Evolutionary conservation across 2,329 filamentous ascomycete genomes (phyloP).

Genomic region (Colletotrichum tropicicola): DNA sequence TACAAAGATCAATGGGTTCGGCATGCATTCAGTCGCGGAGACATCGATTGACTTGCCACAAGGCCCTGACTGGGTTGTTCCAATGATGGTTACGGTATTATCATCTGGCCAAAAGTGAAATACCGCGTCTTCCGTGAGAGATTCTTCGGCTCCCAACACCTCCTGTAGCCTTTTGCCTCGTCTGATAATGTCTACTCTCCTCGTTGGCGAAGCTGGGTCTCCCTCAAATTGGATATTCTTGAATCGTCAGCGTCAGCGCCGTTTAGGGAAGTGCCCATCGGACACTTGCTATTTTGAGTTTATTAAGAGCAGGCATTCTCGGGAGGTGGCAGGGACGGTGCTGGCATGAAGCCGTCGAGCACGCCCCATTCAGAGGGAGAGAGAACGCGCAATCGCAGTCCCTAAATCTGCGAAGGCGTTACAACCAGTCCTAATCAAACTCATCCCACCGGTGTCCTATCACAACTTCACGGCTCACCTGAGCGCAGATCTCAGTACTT

Average conservation of each 20-base stretch:
- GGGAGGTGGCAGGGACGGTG: background rate
- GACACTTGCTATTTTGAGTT: background rate
- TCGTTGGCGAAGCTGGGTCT: background rate
- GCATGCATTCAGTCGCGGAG: no score
- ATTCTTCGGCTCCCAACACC: no score
- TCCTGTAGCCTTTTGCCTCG: no score
- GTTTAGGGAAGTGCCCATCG: background rate
- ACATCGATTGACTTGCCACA: no score
- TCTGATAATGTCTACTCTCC: background rate
- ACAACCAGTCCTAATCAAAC: background rate
- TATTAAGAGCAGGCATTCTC: background rate
- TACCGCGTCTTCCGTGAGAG: no score
- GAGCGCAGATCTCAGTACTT: no score
- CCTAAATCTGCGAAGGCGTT: background rate
- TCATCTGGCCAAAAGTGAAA: no score
- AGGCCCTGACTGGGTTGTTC: no score
- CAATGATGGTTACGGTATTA: no score
- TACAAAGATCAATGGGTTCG: no score
- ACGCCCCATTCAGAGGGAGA: background rate
- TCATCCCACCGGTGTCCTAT: background rate
- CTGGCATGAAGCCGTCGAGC: no score
- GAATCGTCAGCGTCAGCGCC: background rate
- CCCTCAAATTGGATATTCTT: background rate
- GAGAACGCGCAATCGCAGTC: constrained; percentile 3
- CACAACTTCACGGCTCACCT: background rate